Percentiles rank a stretch among this genome's conserved stretches.
phyloP scores from a whole-genome alignment of 2,329 filamentous ascomycete genomes.

The Huntiella bhutanensis region DNA sequence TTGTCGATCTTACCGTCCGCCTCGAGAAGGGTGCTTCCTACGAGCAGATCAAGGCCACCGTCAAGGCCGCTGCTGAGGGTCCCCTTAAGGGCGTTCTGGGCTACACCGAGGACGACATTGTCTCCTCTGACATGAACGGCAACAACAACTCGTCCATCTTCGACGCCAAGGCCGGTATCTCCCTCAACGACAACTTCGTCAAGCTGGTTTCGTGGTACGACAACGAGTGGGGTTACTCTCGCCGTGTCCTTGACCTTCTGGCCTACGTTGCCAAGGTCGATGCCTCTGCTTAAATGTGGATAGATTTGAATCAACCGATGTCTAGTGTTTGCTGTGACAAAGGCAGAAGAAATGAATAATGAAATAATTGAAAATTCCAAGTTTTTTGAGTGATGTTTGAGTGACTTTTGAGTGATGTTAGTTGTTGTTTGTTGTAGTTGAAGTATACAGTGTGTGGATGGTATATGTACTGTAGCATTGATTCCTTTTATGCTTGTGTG shows the following conservation, averaged over 20 bases:
- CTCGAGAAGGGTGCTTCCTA: slow-evolving; percentile 77
- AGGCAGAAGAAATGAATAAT: slow-evolving; percentile 7
- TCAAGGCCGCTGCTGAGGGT: slow-evolving; percentile 76
- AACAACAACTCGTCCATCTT: slow-evolving; percentile 93
- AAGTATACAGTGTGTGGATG: not conserved
- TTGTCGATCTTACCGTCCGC: slow-evolving; percentile 90
- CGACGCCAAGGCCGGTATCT: slow-evolving; percentile 97
- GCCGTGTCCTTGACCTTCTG: slow-evolving; percentile 72
- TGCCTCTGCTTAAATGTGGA: slow-evolving; percentile 19
- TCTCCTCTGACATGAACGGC: slow-evolving; percentile 86
- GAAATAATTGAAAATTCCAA: slow-evolving; percentile 10
- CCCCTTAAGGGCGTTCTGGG: slow-evolving; percentile 76
- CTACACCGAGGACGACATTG: slow-evolving; percentile 94
- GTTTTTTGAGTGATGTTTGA: not conserved
- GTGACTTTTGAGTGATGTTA: not conserved
- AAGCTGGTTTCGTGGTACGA: slow-evolving; percentile 98
- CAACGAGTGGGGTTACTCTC: slow-evolving; percentile 99
- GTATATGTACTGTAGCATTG: not conserved
- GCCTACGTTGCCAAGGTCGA: slow-evolving; percentile 67
- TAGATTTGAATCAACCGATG: not conserved
- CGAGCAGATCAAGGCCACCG: slow-evolving; percentile 78
- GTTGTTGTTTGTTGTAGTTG: too few species aligned
- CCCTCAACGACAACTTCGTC: slow-evolving; percentile 95
- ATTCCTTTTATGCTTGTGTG: not conserved
- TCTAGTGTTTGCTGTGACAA: not conserved